These are phyloP conservation scores for Quercus phellos DNA, from an alignment of 331 rosid species.

Conservation along the genomic window DNA sequence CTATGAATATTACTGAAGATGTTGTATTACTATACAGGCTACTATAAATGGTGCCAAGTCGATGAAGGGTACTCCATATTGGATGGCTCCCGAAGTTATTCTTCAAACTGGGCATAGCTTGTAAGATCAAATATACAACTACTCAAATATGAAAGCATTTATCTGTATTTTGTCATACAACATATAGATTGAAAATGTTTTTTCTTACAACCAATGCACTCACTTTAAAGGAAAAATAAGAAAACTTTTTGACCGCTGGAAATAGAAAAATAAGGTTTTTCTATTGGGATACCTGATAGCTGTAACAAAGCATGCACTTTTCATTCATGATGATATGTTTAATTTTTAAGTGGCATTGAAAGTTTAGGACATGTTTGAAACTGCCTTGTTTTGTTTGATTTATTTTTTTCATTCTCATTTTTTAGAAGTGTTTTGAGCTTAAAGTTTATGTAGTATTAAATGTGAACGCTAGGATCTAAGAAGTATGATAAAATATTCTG, in stretches of 20 bases:
- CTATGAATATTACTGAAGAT: slow-evolving; percentile 2
- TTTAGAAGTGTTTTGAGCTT: neutral
- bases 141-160: neutral
- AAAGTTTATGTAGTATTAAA: neutral
- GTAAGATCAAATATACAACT: slow-evolving; percentile 38
- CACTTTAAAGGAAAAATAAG: neutral
- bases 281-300: neutral
- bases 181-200: slow-evolving; percentile 10
- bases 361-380: neutral
- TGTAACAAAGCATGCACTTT: neutral
- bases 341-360: neutral
- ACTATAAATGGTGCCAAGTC: slow-evolving; percentile 72
- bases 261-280: neutral
- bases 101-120: slow-evolving; percentile 81
- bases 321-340: neutral
- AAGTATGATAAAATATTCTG: neutral
- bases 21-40: slow-evolving; percentile 50
- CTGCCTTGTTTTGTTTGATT: neutral
- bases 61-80: slow-evolving; percentile 84
- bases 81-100: slow-evolving; percentile 90
- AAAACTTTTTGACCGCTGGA: neutral
- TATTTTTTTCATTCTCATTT: neutral
- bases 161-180: neutral
- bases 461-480: neutral
- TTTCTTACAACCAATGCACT: neutral